Base-by-base conservation (phyloP, 768 basidiomycete genomes). In the Pleurotus giganteus region DNA sequence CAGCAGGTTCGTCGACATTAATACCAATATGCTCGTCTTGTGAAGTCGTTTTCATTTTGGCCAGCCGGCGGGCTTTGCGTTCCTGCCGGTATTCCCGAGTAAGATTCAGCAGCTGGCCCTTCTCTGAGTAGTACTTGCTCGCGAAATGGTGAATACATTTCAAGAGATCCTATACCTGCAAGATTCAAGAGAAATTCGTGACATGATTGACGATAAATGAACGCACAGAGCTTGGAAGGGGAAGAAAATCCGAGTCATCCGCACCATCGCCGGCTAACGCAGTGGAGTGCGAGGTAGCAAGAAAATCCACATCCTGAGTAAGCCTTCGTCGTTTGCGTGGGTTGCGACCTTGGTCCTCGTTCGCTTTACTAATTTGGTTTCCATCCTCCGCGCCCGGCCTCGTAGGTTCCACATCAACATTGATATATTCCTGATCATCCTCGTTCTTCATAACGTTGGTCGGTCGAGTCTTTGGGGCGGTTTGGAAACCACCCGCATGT, bases 401-500 rank as follows among this genome's bases (percentile, higher is more conserved):
- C n/a, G n/a, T n/a, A n/a, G n/a, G 32, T 7, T 41, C 39, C 2
- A 7, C 7, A 17, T 41, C 19, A 13, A 17, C 39, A 19, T 41
- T 17, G 39, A 41, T 41, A 17, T 12, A 41, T 17, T 41, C 39
- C 19, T 17, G 13, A 17, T 41, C 39, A 7, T 41, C 39, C 2
- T 41, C n/a, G 2, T 11, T 11, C n/a, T 7, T 17, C 39, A 15
- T 41, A 7, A 2, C 19, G 8, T 7, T 41, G 13, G 39, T 7
- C 2, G 39, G 39, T 19, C 12, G 15, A 41, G 39, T n/a, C 61
- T 61, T 69, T 60, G 69, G 71, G 61, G 81, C 72, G 2, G 61
- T 73, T 5, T 64, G 68, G 28, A 67, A 65, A 1, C 88, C 86
- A 15, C 79, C 85, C 2, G 86, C 87, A 62, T 89, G 85, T 29